A percentile compares a stretch with the other conserved stretches of the same genome.
phyloP scores from a whole-genome alignment of 345 rosid genomes.

The Rhizophora mangle region DNA sequence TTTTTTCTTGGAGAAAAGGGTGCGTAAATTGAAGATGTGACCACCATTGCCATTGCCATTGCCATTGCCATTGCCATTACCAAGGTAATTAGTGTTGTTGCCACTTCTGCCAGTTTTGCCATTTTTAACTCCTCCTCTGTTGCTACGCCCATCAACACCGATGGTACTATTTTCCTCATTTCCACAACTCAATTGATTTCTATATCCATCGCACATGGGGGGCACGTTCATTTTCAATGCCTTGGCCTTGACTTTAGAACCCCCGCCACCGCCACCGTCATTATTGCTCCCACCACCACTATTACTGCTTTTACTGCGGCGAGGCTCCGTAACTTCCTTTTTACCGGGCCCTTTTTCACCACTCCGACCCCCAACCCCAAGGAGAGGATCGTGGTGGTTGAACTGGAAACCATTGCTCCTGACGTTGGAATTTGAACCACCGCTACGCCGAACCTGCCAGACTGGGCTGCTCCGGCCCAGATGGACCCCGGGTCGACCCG shows the following conservation, averaged over 20 bases:
- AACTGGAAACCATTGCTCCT: too few species aligned
- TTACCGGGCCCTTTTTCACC: slow-evolving; percentile 6
- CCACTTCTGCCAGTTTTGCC: too few species aligned
- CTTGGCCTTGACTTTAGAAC: slow-evolving; percentile 18
- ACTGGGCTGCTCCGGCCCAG: slow-evolving; percentile 72
- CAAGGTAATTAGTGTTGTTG: too few species aligned
- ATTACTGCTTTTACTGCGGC: slow-evolving; percentile 21
- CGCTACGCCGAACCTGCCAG: slow-evolving; percentile 61
- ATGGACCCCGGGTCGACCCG: slow-evolving; percentile 64
- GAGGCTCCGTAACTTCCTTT: slow-evolving; percentile 22
- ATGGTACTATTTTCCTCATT: slow-evolving; percentile 30
- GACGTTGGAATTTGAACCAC: neutral
- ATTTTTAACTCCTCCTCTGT: too few species aligned
- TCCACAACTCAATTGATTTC: slow-evolving; percentile 66
- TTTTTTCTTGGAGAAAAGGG: too few species aligned
- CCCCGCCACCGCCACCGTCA: neutral
- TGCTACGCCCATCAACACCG: too few species aligned
- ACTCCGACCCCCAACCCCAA: too few species aligned
- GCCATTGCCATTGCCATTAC: too few species aligned
- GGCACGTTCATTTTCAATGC: slow-evolving; percentile 48
- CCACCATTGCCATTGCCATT: too few species aligned
- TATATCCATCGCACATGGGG: slow-evolving; percentile 58
- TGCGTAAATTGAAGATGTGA: too few species aligned
- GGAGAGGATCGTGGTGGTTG: too few species aligned
- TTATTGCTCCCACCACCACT: neutral